Conservation (phyloP, 352 stramenopile genomes). For the Ophiocytium majus region DNA sequence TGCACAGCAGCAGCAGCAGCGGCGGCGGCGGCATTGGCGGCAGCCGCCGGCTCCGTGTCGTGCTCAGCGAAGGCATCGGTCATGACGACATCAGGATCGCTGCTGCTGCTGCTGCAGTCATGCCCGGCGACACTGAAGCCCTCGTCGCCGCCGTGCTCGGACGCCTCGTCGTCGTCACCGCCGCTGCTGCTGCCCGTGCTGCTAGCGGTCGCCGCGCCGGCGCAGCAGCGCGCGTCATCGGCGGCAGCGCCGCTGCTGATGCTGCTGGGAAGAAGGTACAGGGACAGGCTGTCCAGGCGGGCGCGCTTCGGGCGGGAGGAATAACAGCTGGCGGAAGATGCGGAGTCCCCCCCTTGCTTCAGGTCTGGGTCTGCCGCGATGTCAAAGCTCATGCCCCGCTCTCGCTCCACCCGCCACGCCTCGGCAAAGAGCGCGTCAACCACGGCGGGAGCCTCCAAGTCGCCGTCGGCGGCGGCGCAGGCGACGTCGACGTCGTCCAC, state of each 20-base stretch:
- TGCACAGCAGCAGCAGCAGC: too few relatives aligned
- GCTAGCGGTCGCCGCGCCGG: background rate
- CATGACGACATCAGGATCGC: too few relatives aligned
- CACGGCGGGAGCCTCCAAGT: background rate
- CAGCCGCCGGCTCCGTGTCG: too few relatives aligned
- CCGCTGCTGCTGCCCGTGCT: background rate
- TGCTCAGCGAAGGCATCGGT: too few relatives aligned
- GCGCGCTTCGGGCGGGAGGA: background rate
- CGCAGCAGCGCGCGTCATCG: background rate
- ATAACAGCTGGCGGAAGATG: background rate
- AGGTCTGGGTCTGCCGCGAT: background rate
- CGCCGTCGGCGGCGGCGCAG: background rate
- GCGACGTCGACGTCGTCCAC: too few relatives aligned
- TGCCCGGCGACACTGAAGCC: too few relatives aligned
- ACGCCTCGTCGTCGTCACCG: background rate
- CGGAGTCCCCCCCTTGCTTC: background rate
- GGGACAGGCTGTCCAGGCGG: background rate
- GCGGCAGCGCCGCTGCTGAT: too few relatives aligned
- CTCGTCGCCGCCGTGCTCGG: background rate
- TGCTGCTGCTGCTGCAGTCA: too few relatives aligned
- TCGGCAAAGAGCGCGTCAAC: background rate
- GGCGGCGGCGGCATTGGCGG: too few relatives aligned
- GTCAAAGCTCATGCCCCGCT: conserved; percentile 48
- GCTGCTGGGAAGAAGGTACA: too few relatives aligned
- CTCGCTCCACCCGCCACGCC: conserved; percentile 37